Evolutionary conservation across 257 asterid species (phyloP).

Genomic region (Lantana camara): DNA sequence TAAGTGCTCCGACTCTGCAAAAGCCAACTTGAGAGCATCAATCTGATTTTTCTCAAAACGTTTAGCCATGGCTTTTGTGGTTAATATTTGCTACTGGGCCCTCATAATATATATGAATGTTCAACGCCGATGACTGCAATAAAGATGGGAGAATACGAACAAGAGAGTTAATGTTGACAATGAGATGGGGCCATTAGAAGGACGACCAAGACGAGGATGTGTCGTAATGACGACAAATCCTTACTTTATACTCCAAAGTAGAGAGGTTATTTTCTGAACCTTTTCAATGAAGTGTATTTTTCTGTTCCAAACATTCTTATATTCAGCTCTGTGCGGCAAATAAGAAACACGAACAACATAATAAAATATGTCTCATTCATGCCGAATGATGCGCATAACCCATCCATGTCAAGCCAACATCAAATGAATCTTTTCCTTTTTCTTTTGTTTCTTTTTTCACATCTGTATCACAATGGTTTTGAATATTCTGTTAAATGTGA

Average conservation of each 20-base stretch:
- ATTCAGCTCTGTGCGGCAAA: neutral
- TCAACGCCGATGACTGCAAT: neutral
- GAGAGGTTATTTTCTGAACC: neutral
- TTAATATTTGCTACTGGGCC: neutral
- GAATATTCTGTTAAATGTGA: neutral
- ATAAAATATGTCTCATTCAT: neutral
- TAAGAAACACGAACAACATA: neutral
- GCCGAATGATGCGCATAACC: too few species aligned
- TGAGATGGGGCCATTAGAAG: neutral
- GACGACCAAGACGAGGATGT: neutral
- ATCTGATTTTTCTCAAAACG: conserved; percentile 7
- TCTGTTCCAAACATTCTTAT: neutral
- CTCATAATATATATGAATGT: neutral
- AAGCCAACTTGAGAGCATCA: conserved; percentile 23
- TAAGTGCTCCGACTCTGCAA: conserved; percentile 14
- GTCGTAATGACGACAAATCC: neutral
- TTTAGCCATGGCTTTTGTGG: conserved; percentile 18
- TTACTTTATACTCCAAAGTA: neutral
- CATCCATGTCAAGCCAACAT: neutral
- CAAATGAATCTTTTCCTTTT: neutral
- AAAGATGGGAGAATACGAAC: neutral
- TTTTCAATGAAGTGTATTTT: neutral
- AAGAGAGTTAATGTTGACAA: conserved; percentile 1
- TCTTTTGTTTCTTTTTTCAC: too few species aligned
- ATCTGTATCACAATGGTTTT: neutral